Base-by-base conservation (phyloP, 345 rosid species). In the Theobroma cacao region DNA sequence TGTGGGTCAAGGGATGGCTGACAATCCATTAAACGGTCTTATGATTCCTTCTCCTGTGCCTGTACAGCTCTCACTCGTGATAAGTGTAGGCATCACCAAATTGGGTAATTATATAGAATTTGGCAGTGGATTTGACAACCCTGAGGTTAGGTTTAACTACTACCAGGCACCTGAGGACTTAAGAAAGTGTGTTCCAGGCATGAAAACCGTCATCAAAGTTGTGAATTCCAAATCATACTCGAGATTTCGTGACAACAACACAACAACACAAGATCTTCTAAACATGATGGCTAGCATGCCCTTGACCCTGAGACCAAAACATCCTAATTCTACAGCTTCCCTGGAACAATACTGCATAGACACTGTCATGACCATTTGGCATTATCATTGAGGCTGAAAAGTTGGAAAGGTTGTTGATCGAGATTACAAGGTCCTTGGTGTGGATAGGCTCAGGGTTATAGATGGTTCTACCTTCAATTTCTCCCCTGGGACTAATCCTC, bases 1-100 rank as follows among this genome's bases (percentile, higher is more conserved):
- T 86, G 93, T 94, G 20, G 98, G 98, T 4, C 90, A 88, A 78
- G 98, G 92, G 14, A 89, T 93, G 98, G 84, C 91, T 1, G 97
- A 94, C 61, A 93, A 89, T 75, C 95, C 98, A 0, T 87, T 89
- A 93, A 93, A 93, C 70, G 89, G 86, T n/a, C 72, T 93, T 22
- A 68, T 81, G 30, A 60, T 91, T 58, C 98, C 98, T 12, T 88
- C 97, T 26, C 87, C 90, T 56, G n/a, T 34, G 0, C 93, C 91
- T 0, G 93, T 93, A 2, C 94, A 93, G 77, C 76, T 81, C 76
- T 90, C 97, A 13, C 87, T 90, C 69, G 87, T 60, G 89, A 88
- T n/a, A 77, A 90, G 87, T 24, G 97, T 88, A 79, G 98, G 95
- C 4, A 91, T 91, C 79, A 86, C 94, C 22, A 33, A 71, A 30